These are phyloP conservation scores for Rutstroemia sp. DNA, from an alignment of 2,329 filamentous ascomycete species.

Conservation along the genomic window DNA sequence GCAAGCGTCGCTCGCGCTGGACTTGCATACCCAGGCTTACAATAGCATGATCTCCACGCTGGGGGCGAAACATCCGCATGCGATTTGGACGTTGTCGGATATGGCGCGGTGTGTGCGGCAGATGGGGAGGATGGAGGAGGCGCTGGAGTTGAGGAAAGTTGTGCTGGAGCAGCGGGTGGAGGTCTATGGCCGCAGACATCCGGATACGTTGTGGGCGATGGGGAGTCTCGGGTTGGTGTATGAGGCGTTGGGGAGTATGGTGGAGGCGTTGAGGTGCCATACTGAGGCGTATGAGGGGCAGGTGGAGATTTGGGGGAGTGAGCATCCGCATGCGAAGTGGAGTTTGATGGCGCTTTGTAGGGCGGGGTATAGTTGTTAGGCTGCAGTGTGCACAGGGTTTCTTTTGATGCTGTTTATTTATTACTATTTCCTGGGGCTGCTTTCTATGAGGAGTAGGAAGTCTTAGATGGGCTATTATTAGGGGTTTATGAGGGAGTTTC, in stretches of 20 bases:
- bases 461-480: no score
- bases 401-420: no score
- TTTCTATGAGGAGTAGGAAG: no score
- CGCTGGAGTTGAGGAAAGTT: not conserved
- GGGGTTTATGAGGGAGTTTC: no score
- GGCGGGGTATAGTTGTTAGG: not conserved
- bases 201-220: slow-evolving; percentile 9
- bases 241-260: not conserved
- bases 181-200: not conserved
- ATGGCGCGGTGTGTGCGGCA: not conserved
- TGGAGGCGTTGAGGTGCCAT: not conserved
- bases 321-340: not conserved
- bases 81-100: slow-evolving; percentile 3
- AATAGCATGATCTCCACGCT: not conserved
- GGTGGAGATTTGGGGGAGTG: not conserved
- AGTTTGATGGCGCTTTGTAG: slow-evolving; percentile 1
- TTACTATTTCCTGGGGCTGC: no score
- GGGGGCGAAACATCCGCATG: not conserved
- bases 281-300: not conserved
- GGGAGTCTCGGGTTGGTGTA: not conserved
- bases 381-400: no score
- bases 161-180: not conserved
- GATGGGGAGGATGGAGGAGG: not conserved
- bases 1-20: not conserved
- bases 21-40: slow-evolving; percentile 2